phyloP scores from a whole-genome alignment of 2,329 filamentous ascomycete species.

The Penicillium glabrum region DNA sequence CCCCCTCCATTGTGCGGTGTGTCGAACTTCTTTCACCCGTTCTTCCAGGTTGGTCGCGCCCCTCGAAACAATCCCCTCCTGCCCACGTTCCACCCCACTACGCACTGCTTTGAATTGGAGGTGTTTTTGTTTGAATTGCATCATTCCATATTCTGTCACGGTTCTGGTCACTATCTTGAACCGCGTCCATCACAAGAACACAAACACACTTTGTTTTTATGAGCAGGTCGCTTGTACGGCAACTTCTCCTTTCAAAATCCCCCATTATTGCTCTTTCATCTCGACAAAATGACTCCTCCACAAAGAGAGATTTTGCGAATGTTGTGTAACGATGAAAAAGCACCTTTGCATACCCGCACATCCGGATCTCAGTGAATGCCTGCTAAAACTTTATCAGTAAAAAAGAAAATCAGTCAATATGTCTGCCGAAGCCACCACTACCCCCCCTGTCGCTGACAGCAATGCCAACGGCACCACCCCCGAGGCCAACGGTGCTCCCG shows the following conservation, averaged over 20 bases:
- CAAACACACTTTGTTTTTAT: background rate
- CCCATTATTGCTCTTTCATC: constrained; percentile 2
- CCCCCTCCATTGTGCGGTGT: constrained; percentile 35
- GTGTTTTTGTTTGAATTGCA: background rate
- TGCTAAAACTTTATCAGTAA: constrained; percentile 48
- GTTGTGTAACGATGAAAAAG: constrained; percentile 12
- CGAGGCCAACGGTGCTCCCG: constrained; percentile 56
- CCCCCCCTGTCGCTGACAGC: constrained; percentile 64
- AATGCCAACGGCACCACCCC: constrained; percentile 63
- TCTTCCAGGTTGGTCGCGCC: constrained; percentile 22
- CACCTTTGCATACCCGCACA: background rate
- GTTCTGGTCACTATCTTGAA: background rate
- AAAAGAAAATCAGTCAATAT: constrained; percentile 66
- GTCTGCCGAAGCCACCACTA: constrained; percentile 77
- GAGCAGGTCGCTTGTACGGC: background rate
- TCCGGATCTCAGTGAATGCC: constrained; percentile 1
- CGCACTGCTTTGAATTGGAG: background rate
- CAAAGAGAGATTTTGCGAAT: constrained; percentile 12
- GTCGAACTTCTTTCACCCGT: constrained; percentile 30
- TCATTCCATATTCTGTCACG: background rate
- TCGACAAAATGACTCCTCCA: background rate
- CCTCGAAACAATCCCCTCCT: background rate
- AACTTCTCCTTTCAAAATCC: constrained; percentile 6
- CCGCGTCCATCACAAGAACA: background rate
- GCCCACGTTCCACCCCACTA: background rate